A percentile compares a stretch with the other conserved stretches of the same genome.
Conservation (phyloP, 257 asterid genomes). For the Solanum lignicaule region DNA sequence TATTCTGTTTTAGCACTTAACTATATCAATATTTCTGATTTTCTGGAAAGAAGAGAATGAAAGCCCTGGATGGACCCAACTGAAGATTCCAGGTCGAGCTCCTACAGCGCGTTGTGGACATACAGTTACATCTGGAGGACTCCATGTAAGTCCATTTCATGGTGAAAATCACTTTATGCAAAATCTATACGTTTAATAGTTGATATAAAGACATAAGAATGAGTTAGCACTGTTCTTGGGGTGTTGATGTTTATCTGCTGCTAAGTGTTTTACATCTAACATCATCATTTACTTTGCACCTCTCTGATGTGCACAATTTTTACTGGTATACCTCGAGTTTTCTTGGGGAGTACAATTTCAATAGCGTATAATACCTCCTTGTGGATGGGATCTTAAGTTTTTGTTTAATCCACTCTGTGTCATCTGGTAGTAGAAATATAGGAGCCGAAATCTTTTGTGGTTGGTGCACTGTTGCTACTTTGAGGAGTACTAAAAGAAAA, state of each 20-base stretch:
- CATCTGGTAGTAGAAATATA: too few relatives aligned
- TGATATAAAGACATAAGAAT: neutral
- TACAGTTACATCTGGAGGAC: conserved; percentile 93
- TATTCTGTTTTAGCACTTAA: neutral
- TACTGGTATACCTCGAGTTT: neutral
- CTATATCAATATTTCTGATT: neutral
- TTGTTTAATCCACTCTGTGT: too few relatives aligned
- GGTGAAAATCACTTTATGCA: neutral
- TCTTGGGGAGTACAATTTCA: too few relatives aligned
- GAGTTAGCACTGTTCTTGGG: neutral
- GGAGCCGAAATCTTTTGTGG: too few relatives aligned
- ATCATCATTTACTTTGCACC: neutral
- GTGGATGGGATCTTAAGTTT: too few relatives aligned
- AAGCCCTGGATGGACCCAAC: conserved; percentile 95
- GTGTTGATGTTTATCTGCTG: neutral
- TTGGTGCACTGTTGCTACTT: too few relatives aligned
- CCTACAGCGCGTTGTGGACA: conserved; percentile 97
- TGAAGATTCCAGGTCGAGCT: conserved; percentile 98
- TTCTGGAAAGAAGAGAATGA: conserved; percentile 94
- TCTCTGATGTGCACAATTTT: neutral
- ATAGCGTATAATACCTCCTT: too few relatives aligned
- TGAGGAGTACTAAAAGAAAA: too few relatives aligned
- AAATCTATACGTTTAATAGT: neutral
- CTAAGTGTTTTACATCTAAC: neutral
- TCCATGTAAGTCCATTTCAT: conserved; percentile 38